phyloP scores from a whole-genome alignment of 2,329 filamentous ascomycete genomes.

The Metarhizium humberi region DNA sequence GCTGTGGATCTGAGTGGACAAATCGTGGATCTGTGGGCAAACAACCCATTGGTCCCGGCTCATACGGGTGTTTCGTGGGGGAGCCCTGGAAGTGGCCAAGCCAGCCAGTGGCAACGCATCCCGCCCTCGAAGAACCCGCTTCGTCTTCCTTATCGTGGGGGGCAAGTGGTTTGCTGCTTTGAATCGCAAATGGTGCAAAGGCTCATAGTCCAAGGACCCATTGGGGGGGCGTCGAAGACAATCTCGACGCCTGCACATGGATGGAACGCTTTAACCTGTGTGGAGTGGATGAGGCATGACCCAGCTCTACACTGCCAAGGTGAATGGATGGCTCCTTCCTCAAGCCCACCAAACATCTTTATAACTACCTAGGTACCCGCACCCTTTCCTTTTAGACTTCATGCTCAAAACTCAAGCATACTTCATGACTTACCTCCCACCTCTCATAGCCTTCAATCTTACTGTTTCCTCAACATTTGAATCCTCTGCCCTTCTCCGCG shows the following conservation, averaged over 20 bases:
- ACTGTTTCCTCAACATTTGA: too few species aligned
- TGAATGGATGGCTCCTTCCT: slow-evolving; percentile 1
- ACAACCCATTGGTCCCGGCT: background rate
- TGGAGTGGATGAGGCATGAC: background rate
- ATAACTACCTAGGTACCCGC: too few species aligned
- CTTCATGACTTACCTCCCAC: too few species aligned
- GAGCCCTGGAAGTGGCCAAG: background rate
- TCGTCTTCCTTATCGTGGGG: slow-evolving; percentile 1
- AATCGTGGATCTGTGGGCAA: slow-evolving; percentile 2
- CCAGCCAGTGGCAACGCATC: background rate
- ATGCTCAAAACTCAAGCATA: too few species aligned
- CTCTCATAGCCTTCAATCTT: too few species aligned
- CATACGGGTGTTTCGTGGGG: slow-evolving; percentile 2
- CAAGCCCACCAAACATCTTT: background rate
- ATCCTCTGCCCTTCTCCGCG: too few species aligned
- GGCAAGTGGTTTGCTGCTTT: background rate
- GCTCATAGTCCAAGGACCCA: background rate
- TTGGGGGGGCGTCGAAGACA: too few species aligned
- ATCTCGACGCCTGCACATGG: background rate
- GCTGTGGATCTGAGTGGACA: background rate
- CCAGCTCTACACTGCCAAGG: background rate
- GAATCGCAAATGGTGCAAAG: background rate
- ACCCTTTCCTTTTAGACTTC: too few species aligned
- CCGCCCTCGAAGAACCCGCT: background rate
- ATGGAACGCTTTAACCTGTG: background rate